Conservation (phyloP, 345 rosid genomes). For the Cardamine resedifolia region DNA sequence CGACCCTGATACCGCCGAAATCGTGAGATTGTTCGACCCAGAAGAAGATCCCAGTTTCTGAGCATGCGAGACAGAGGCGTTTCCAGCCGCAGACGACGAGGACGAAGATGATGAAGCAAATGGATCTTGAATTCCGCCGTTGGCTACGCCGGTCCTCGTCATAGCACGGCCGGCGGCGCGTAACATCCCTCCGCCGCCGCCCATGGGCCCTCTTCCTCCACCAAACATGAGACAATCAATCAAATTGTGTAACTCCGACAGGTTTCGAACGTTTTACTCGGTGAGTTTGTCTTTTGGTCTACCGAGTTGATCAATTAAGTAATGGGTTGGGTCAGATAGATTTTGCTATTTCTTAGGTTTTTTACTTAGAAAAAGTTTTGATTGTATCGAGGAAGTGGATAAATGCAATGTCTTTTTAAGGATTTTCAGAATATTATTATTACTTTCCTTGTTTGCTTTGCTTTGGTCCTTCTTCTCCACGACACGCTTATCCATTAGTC, state of each 20-base stretch:
- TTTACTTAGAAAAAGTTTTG: constrained; percentile 18
- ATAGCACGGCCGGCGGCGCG: constrained; percentile 54
- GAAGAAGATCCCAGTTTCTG: constrained; percentile 37
- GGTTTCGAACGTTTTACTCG: constrained; percentile 20
- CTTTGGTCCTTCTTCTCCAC: constrained; percentile 35
- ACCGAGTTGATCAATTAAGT: background rate
- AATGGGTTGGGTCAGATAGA: background rate
- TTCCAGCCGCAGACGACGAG: constrained; percentile 35
- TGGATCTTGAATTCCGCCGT: constrained; percentile 56
- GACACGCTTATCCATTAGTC: constrained; percentile 33
- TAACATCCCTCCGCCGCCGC: constrained; percentile 59
- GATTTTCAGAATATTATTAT: constrained; percentile 8
- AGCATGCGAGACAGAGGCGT: constrained; percentile 38
- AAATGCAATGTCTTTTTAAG: background rate
- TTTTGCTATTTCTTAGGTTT: constrained; percentile 2
- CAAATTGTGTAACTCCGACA: constrained; percentile 2
- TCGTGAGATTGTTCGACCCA: constrained; percentile 34
- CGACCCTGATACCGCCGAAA: constrained; percentile 46
- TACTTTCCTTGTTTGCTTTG: constrained; percentile 24
- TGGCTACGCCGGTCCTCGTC: constrained; percentile 42
- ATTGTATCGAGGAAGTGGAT: constrained; percentile 30
- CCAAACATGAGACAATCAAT: constrained; percentile 50
- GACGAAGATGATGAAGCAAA: constrained; percentile 40
- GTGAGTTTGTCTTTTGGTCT: constrained; percentile 27
- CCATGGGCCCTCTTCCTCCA: constrained; percentile 50